Conservation (phyloP, 352 stramenopile species). For the Globisporangium radiosum region DNA sequence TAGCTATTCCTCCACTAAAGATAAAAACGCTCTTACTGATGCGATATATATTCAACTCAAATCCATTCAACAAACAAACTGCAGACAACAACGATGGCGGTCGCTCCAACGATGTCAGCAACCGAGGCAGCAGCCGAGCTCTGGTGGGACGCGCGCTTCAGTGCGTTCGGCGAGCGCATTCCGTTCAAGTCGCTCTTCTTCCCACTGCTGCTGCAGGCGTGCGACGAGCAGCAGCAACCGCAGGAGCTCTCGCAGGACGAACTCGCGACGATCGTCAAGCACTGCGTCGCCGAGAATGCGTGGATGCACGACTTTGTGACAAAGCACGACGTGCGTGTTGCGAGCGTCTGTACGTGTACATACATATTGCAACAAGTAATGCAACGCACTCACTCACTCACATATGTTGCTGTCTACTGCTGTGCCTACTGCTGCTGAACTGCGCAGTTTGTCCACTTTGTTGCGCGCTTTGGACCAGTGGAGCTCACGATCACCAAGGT, state of each 20-base stretch:
- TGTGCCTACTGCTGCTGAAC: no score
- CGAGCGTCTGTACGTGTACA: not conserved
- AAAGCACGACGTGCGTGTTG: constrained; percentile 28
- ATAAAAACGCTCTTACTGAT: no score
- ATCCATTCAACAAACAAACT: no score
- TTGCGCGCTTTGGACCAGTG: constrained; percentile 67
- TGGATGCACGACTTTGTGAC: constrained; percentile 37
- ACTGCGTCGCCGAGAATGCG: constrained; percentile 36
- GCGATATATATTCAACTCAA: no score
- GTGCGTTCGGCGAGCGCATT: constrained; percentile 11
- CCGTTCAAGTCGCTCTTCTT: constrained; percentile 41
- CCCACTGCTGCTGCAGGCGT: constrained; percentile 39
- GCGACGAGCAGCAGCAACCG: constrained; percentile 25
- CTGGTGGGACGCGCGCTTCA: constrained; percentile 29
- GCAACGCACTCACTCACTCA: no score
- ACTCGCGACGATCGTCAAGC: constrained; percentile 46
- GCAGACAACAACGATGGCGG: no score
- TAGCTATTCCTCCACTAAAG: no score
- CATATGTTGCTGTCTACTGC: constrained; percentile 1
- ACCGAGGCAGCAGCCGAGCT: no score
- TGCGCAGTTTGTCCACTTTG: constrained; percentile 46
- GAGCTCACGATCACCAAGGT: constrained; percentile 44
- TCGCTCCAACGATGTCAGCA: no score
- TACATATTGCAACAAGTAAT: not conserved
- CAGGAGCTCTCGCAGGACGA: constrained; percentile 48